These are phyloP conservation scores for Colletotrichum lentis DNA, from an alignment of 2,329 filamentous ascomycete genomes.

Conservation along the genomic window DNA sequence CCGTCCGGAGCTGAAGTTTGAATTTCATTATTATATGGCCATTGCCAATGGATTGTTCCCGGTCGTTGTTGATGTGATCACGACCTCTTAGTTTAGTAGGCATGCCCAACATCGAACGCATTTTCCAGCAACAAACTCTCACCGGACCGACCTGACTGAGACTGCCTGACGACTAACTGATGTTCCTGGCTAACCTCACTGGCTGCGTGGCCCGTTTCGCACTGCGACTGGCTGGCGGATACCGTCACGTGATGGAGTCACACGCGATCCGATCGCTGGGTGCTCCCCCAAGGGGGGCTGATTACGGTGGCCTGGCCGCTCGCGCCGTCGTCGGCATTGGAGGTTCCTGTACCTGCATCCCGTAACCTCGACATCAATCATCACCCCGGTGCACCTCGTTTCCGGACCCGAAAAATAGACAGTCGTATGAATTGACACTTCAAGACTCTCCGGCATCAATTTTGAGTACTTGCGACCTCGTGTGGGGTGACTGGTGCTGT, in stretches of 20 bases:
- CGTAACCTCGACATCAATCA: slow-evolving; percentile 21
- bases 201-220: slow-evolving; percentile 23
- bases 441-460: not conserved
- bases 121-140: not conserved
- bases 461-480: slow-evolving; percentile 16
- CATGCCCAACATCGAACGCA: slow-evolving; percentile 10
- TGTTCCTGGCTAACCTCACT: not conserved
- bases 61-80: not conserved
- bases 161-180: too few species aligned
- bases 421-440: not conserved
- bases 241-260: slow-evolving; percentile 24
- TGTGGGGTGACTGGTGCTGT: not conserved
- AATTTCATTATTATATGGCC: not conserved
- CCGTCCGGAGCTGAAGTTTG: not conserved
- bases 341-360: slow-evolving; percentile 37
- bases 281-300: slow-evolving; percentile 19
- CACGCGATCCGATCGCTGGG: slow-evolving; percentile 35
- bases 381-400: slow-evolving; percentile 28
- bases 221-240: slow-evolving; percentile 10
- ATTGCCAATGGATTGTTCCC: not conserved
- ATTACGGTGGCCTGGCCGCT: slow-evolving; percentile 35
- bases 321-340: slow-evolving; percentile 33
- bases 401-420: slow-evolving; percentile 32
- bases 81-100: not conserved
- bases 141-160: too few species aligned